Percentiles rank a stretch among this genome's conserved stretches.
Evolutionary conservation across 768 basidiomycete species (phyloP).

Genomic region (Artomyces pyxidatus): DNA sequence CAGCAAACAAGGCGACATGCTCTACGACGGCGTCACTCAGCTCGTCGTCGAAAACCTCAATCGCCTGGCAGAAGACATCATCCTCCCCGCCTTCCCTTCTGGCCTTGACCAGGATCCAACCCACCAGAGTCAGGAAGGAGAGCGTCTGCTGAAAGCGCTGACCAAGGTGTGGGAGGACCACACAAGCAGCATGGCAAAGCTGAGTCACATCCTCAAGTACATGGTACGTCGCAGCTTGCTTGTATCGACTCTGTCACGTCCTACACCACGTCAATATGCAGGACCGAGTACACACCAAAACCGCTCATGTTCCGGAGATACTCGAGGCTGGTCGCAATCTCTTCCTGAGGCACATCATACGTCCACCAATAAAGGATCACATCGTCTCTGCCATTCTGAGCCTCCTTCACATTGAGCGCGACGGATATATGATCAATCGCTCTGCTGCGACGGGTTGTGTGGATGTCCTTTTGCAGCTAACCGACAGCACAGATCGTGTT

Average conservation of each 20-base stretch:
- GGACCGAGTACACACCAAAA: slow-evolving; percentile 85
- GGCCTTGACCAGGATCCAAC: slow-evolving; percentile 57
- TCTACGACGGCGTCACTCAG: slow-evolving; percentile 78
- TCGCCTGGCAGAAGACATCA: slow-evolving; percentile 61
- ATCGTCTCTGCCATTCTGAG: slow-evolving; percentile 74
- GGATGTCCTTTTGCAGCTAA: slow-evolving; percentile 71
- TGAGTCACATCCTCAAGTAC: slow-evolving; percentile 88
- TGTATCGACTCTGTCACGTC: background rate
- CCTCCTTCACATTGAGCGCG: slow-evolving; percentile 86
- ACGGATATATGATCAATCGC: slow-evolving; percentile 86
- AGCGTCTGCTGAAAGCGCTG: slow-evolving; percentile 75
- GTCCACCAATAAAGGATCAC: slow-evolving; percentile 74
- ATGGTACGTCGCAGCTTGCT: slow-evolving; percentile 54
- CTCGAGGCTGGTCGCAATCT: slow-evolving; percentile 76
- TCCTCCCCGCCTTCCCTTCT: slow-evolving; percentile 79
- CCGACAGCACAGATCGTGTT: slow-evolving; percentile 36
- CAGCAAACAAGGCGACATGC: slow-evolving; percentile 70
- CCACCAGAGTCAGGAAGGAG: slow-evolving; percentile 76
- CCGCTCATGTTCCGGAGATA: slow-evolving; percentile 69
- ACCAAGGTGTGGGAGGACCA: slow-evolving; percentile 93
- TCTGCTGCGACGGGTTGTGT: slow-evolving; percentile 85
- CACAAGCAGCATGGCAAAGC: slow-evolving; percentile 75
- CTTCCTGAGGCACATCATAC: slow-evolving; percentile 77
- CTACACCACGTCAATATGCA: slow-evolving; percentile 26
- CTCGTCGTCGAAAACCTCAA: slow-evolving; percentile 82